A percentile compares a stretch with the other conserved stretches of the same genome.
phyloP scores from a whole-genome alignment of 1,284 basidiomycete genomes.

The Ustilago shanxiensis region DNA sequence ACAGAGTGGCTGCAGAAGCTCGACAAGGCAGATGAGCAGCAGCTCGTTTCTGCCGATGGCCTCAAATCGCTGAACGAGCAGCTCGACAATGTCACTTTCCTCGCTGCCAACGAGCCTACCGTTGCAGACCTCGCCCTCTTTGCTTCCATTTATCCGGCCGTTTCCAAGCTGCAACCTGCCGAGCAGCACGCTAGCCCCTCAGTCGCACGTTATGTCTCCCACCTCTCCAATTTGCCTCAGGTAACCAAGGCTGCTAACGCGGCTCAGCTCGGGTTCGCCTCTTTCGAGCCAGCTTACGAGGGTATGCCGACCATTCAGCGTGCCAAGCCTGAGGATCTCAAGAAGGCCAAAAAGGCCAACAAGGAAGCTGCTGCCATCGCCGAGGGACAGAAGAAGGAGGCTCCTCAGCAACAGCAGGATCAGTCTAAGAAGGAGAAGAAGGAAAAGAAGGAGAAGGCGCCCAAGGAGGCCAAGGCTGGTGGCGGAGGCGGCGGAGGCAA shows the following conservation, averaged over 20 bases:
- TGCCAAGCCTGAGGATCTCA: constrained; percentile 52
- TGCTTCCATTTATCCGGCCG: constrained; percentile 61
- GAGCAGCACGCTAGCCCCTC: constrained; percentile 66
- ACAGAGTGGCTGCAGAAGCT: constrained; percentile 49
- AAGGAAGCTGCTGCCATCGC: constrained; percentile 48
- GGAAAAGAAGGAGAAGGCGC: constrained; percentile 63
- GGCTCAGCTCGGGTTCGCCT: constrained; percentile 47
- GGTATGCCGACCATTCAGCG: constrained; percentile 66
- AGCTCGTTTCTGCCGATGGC: constrained; percentile 51
- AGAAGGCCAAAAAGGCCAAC: constrained; percentile 61
- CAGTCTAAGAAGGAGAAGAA: constrained; percentile 54
- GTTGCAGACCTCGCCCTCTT: constrained; percentile 68
- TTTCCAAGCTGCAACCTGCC: constrained; percentile 58
- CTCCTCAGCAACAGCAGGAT: constrained; percentile 30
- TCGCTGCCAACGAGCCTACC: constrained; percentile 60
- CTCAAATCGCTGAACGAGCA: constrained; percentile 60
- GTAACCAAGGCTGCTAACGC: constrained; percentile 43
- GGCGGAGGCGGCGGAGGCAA: constrained; percentile 53
- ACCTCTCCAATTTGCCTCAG: constrained; percentile 62
- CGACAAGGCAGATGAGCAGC: constrained; percentile 41
- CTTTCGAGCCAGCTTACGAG: constrained; percentile 65
- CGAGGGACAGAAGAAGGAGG: constrained; percentile 29
- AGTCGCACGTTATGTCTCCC: constrained; percentile 67
- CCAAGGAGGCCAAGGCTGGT: constrained; percentile 61
- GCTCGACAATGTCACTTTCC: constrained; percentile 60